Evolutionary conservation across 2,329 filamentous ascomycete genomes (phyloP).

Genomic region (Talaromyces rugulosus): DNA sequence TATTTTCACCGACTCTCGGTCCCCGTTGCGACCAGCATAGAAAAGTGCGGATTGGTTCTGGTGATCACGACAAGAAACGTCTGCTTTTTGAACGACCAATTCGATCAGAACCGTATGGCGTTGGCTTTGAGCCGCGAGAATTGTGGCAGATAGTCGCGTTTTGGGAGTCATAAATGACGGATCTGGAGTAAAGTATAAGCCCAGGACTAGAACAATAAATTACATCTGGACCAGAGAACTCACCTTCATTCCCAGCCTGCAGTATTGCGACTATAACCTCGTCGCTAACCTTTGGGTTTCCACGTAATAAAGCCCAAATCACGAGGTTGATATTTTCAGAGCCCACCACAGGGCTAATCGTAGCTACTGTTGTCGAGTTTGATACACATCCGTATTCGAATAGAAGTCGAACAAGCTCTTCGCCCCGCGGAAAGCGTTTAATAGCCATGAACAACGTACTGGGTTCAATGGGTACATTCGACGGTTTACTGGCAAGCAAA

Average conservation of each 20-base stretch:
- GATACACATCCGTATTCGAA: not conserved
- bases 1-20: constrained; percentile 49
- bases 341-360: not conserved
- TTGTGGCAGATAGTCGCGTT: constrained; percentile 39
- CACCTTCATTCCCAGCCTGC: not conserved
- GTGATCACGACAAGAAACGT: constrained; percentile 56
- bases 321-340: not conserved
- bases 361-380: not conserved
- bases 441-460: constrained; percentile 1
- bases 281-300: constrained; percentile 4
- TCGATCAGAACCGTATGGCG: constrained; percentile 55
- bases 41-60: constrained; percentile 52
- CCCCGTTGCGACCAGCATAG: constrained; percentile 55
- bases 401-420: constrained; percentile 1
- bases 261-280: not conserved
- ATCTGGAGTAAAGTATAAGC: not conserved
- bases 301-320: constrained; percentile 1
- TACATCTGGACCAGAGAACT: not conserved
- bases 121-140: constrained; percentile 49
- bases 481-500: not conserved
- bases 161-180: constrained; percentile 39
- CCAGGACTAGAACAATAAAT: not conserved
- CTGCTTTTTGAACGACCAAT: constrained; percentile 56
- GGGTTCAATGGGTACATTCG: not conserved
- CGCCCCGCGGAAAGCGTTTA: constrained; percentile 2